These are phyloP conservation scores for Sugiyamaella xylanicola DNA, from an alignment of 1,139 yeast genomes.

Conservation along the genomic window DNA sequence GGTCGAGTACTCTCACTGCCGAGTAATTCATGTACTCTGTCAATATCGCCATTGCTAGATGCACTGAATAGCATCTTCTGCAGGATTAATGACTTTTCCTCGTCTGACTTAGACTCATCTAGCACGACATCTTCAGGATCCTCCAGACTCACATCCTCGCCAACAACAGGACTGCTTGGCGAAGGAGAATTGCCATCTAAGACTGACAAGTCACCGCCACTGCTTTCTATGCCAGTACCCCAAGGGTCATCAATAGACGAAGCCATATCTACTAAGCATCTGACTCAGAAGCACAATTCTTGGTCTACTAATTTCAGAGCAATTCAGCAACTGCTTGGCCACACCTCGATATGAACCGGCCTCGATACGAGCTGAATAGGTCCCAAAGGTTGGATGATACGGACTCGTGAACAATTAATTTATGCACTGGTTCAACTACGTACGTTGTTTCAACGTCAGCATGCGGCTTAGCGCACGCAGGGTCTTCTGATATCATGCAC, in stretches of 20 bases:
- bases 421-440: not conserved
- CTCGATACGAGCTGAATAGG: too few species aligned
- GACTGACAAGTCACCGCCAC: not conserved
- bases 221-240: slow-evolving; percentile 1
- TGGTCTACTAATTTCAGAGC: too few species aligned
- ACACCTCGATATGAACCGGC: too few species aligned
- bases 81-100: slow-evolving; percentile 31
- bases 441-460: not conserved
- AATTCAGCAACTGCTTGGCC: too few species aligned
- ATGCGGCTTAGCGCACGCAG: not conserved
- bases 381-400: not conserved
- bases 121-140: slow-evolving; percentile 34
- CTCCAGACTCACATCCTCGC: slow-evolving; percentile 13
- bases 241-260: slow-evolving; percentile 16
- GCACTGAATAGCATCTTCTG: slow-evolving; percentile 40
- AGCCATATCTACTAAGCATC: slow-evolving; percentile 4
- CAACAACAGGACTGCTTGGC: slow-evolving; percentile 11
- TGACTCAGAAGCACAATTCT: not conserved
- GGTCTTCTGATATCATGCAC: too few species aligned
- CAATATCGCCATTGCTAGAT: slow-evolving; percentile 43
- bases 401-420: not conserved
- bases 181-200: not conserved
- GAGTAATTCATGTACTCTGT: slow-evolving; percentile 37
- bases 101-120: slow-evolving; percentile 29
- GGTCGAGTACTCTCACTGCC: slow-evolving; percentile 32